Base-by-base conservation (phyloP, 2,329 filamentous ascomycete species). In the Neurospora sp. region DNA sequence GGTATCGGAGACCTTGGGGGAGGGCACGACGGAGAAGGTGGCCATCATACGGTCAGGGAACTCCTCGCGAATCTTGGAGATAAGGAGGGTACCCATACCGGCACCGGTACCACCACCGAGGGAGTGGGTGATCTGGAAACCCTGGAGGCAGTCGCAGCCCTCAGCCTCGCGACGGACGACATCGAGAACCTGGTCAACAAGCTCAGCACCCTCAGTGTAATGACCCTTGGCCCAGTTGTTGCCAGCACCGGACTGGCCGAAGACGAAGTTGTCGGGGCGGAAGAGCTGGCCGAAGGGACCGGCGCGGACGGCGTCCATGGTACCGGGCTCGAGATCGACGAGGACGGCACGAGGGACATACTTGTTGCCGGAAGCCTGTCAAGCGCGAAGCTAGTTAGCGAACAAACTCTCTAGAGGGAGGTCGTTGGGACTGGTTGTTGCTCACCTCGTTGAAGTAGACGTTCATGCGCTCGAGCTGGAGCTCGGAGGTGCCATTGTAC, bases 151-250 rank as follows among this genome's bases (percentile, higher is more conserved):
- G 89, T 99, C 96, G 82, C 96, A 98, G 82, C 92, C 93, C 86
- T 99, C 96, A 77, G 96, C 95, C 88, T 99, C 96, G 79, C 96
- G 95, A 82, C 96, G 96, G 81, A 99, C 95, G 76, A 99, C 96
- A 82, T 98, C 96, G 77, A 99, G 90, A 77, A 99, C 96, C 80
- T 97, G 89, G 87, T 99, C 96, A 77, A 99, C 96, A 74, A 98
- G 89, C 87, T 99, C 96, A 77, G 96, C 96, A 89, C 96, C 96
- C 87, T 99, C 96, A 75, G 96, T 99, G 89, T 99, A 99, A 84
- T 99, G 96, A 86, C 96, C 96, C 91, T 98, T 99, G 84, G 96
- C 96, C 96, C 96, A 99, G 91, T 98, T 98, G 93, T 99, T 99
- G 86, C 96, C 96, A 83, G 96, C 96, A 89, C 96, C 95, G 79